Evolutionary conservation across 768 basidiomycete species (phyloP).

Genomic region (Lactifluus piperatus): DNA sequence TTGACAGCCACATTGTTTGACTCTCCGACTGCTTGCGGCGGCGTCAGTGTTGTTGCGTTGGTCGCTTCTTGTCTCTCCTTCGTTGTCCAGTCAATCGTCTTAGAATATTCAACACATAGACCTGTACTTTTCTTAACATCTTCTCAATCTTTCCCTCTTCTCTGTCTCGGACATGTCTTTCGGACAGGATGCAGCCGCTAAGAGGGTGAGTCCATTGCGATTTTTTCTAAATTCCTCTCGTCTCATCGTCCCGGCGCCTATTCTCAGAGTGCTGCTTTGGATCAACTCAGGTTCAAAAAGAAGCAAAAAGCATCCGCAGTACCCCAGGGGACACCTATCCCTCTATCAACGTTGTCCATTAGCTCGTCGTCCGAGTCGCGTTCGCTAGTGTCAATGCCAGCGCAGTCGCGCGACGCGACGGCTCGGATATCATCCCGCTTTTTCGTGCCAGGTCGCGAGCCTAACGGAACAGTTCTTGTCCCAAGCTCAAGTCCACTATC

Average conservation of each 20-base stretch:
- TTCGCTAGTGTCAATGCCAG: slow-evolving; percentile 33
- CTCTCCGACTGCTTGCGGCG: slow-evolving; percentile 25
- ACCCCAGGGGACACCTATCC: slow-evolving; percentile 22
- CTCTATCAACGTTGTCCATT: slow-evolving; percentile 21
- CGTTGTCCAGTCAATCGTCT: neutral
- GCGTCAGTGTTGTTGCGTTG: slow-evolving; percentile 1
- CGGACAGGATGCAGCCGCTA: slow-evolving; percentile 15
- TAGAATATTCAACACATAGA: neutral
- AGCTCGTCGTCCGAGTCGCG: slow-evolving; percentile 21
- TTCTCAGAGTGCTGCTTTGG: slow-evolving; percentile 36
- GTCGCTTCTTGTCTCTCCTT: neutral
- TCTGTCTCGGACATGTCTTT: slow-evolving; percentile 11
- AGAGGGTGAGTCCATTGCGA: slow-evolving; percentile 21
- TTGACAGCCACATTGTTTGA: slow-evolving; percentile 28
- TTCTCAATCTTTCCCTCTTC: neutral
- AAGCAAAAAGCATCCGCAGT: slow-evolving; percentile 24
- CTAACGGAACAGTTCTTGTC: slow-evolving; percentile 55
- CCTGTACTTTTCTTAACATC: neutral
- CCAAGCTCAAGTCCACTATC: slow-evolving; percentile 64
- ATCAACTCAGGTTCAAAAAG: slow-evolving; percentile 42
- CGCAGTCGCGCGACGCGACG: slow-evolving; percentile 75
- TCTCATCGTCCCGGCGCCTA: slow-evolving; percentile 10
- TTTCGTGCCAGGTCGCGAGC: slow-evolving; percentile 41
- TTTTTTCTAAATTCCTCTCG: slow-evolving; percentile 23
- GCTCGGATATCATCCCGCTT: slow-evolving; percentile 42